Conservation (phyloP, 768 basidiomycete genomes). For the Leucosporidium yakuticum region DNA sequence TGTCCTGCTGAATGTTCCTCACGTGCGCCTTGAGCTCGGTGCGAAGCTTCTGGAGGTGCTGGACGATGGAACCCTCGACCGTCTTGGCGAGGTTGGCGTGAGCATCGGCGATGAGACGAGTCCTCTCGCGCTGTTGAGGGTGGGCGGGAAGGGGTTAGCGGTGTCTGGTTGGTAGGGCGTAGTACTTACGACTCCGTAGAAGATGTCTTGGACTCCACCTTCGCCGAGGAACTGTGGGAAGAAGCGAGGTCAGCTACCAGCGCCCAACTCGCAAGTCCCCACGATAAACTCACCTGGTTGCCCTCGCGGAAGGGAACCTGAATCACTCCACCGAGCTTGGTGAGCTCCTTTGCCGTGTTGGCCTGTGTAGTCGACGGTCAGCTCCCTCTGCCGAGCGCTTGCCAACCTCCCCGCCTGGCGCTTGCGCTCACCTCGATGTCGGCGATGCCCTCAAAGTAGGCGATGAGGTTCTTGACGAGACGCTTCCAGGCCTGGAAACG, state of each 20-base stretch:
- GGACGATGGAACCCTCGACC: conserved; percentile 92
- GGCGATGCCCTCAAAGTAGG: conserved; percentile 50
- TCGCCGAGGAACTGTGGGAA: conserved; percentile 85
- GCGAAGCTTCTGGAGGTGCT: conserved; percentile 91
- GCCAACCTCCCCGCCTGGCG: too few relatives aligned
- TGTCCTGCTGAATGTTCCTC: conserved; percentile 49
- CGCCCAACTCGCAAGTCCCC: background rate
- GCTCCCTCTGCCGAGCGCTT: background rate
- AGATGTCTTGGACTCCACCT: conserved; percentile 80
- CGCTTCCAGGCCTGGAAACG: conserved; percentile 45
- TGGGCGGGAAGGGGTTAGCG: background rate
- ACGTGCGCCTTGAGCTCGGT: conserved; percentile 96
- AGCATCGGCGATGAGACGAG: conserved; percentile 85
- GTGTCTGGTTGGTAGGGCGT: background rate
- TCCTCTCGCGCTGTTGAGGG: conserved; percentile 62
- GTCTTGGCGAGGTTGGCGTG: conserved; percentile 94
- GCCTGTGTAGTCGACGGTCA: conserved; percentile 45
- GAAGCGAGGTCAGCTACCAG: background rate
- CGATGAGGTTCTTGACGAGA: conserved; percentile 38
- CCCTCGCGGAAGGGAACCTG: conserved; percentile 90
- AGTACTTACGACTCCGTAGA: conserved; percentile 59
- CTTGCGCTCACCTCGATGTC: conserved; percentile 65
- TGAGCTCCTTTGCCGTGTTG: conserved; percentile 85
- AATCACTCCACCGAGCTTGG: conserved; percentile 87
- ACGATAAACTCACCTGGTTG: conserved; percentile 16